phyloP scores from a whole-genome alignment of 371 early-diverging fungal genomes.

The Rhizomucor pusillus region DNA sequence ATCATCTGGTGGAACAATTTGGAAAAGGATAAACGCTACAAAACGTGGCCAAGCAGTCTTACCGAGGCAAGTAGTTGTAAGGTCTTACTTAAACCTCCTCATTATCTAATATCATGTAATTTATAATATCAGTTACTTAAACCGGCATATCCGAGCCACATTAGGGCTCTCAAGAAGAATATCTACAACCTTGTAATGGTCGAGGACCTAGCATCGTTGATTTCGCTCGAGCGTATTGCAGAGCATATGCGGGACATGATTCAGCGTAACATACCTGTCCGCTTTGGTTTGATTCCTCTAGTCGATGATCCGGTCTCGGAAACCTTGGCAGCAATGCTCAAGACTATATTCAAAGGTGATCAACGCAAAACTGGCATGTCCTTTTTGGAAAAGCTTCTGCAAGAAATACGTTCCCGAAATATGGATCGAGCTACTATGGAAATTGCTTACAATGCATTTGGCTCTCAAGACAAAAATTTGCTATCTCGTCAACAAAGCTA shows the following conservation, averaged over 20 bases:
- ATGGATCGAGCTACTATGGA: constrained; percentile 1
- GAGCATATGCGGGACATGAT: constrained; percentile 60
- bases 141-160: constrained; percentile 65
- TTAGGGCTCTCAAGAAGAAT: constrained; percentile 74
- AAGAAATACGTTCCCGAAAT: background rate
- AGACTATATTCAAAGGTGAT: background rate
- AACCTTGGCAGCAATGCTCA: background rate
- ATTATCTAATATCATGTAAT: background rate
- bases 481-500: constrained; percentile 11
- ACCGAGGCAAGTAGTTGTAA: constrained; percentile 32
- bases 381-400: constrained; percentile 4
- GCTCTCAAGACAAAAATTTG: background rate
- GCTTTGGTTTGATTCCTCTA: constrained; percentile 80
- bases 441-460: constrained; percentile 6
- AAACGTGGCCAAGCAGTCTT: constrained; percentile 61
- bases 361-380: background rate
- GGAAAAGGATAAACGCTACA: constrained; percentile 78
- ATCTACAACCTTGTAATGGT: constrained; percentile 66
- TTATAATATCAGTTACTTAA: constrained; percentile 35
- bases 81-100: background rate
- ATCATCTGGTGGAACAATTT: constrained; percentile 90
- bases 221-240: constrained; percentile 45
- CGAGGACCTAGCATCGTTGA: constrained; percentile 58
- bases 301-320: constrained; percentile 25
- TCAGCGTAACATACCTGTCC: constrained; percentile 70